Conservation (phyloP, 1,139 yeast genomes). For the Geotrichum bryndzae region DNA sequence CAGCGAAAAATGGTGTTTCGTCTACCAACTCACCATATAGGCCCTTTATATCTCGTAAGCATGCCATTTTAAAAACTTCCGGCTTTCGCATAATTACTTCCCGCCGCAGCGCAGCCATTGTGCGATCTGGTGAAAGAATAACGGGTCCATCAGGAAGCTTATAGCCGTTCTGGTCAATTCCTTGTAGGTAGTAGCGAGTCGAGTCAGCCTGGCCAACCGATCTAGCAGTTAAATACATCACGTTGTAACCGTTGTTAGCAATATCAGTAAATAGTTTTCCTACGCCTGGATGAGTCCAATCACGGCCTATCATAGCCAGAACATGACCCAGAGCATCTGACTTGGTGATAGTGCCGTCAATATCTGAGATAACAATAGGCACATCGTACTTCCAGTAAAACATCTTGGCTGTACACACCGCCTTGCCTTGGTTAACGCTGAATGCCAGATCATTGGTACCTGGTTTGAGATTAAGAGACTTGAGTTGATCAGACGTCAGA, state of each 20-base stretch:
- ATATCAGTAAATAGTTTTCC: conserved; percentile 87
- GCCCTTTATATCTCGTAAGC: conserved; percentile 77
- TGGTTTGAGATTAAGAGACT: conserved; percentile 60
- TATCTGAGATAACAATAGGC: conserved; percentile 93
- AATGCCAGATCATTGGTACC: conserved; percentile 79
- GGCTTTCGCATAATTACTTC: conserved; percentile 94
- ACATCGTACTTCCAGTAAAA: conserved; percentile 79
- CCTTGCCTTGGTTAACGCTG: conserved; percentile 75
- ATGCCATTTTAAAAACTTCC: conserved; percentile 96
- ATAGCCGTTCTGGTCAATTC: conserved; percentile 70
- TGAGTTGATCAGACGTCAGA: conserved; percentile 83
- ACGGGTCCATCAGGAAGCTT: conserved; percentile 89
- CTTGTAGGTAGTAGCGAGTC: conserved; percentile 75
- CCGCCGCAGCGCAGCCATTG: conserved; percentile 87
- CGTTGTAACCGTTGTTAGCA: conserved; percentile 78
- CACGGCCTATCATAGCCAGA: conserved; percentile 85
- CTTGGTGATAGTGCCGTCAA: conserved; percentile 96
- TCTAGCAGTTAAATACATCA: conserved; percentile 88
- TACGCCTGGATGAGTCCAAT: conserved; percentile 98
- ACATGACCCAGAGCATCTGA: conserved; percentile 98
- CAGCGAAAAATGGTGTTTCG: conserved; percentile 86
- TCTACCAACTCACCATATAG: conserved; percentile 40
- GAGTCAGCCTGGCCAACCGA: conserved; percentile 95
- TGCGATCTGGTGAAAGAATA: conserved; percentile 89
- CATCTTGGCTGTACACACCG: conserved; percentile 65